Evolutionary conservation across 805 yeast genomes (phyloP).

Genomic region (Geotrichum ghanense): DNA sequence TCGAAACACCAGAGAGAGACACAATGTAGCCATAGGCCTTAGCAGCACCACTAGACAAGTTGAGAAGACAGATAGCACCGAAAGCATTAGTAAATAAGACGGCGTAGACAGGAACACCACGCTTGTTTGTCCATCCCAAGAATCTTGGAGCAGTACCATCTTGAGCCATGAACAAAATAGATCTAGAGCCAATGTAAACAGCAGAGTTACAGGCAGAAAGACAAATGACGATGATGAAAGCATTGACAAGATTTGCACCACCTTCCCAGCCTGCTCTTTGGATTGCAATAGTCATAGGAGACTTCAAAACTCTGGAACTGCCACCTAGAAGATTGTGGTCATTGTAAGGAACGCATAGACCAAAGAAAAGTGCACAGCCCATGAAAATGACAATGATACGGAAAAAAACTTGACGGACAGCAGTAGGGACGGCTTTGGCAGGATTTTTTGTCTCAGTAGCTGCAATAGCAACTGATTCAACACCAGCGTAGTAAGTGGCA

Average conservation of each 20-base stretch:
- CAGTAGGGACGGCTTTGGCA: slow-evolving; percentile 45
- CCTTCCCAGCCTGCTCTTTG: slow-evolving; percentile 39
- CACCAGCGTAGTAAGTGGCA: slow-evolving; percentile 48
- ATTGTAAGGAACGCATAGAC: slow-evolving; percentile 48
- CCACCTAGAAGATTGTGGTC: slow-evolving; percentile 33
- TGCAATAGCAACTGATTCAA: slow-evolving; percentile 49
- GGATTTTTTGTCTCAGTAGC: slow-evolving; percentile 59
- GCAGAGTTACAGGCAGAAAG: slow-evolving; percentile 61
- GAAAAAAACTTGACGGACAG: slow-evolving; percentile 46
- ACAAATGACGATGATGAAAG: slow-evolving; percentile 54
- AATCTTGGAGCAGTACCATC: slow-evolving; percentile 50
- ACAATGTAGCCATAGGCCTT: slow-evolving; percentile 50
- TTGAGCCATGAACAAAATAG: slow-evolving; percentile 51
- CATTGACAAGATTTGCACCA: slow-evolving; percentile 43
- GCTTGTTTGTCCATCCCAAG: slow-evolving; percentile 38
- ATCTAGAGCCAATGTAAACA: slow-evolving; percentile 57
- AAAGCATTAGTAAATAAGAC: slow-evolving; percentile 41
- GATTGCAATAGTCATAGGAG: slow-evolving; percentile 40
- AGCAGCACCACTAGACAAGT: slow-evolving; percentile 46
- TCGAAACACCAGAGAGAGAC: slow-evolving; percentile 53
- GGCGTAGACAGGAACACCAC: slow-evolving; percentile 57
- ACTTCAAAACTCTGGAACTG: slow-evolving; percentile 35
- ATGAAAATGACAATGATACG: slow-evolving; percentile 45
- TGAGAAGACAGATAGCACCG: slow-evolving; percentile 47
- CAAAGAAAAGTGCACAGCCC: slow-evolving; percentile 47